These are phyloP conservation scores for Eremothecium sinecaudum DNA, from an alignment of 1,139 yeast species.

Conservation along the genomic window DNA sequence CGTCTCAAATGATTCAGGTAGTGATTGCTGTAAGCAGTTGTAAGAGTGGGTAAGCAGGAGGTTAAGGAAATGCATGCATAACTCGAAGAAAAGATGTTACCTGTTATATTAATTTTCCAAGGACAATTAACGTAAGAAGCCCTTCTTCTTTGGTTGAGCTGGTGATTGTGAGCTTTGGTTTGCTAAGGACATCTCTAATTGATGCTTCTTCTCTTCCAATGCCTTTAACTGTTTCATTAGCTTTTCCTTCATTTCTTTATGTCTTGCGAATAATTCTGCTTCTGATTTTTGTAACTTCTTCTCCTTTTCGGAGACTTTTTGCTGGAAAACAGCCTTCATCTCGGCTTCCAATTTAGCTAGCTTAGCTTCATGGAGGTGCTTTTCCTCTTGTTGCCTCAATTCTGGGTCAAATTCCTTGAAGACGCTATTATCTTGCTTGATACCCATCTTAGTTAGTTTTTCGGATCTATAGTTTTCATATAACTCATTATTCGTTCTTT, in stretches of 20 bases:
- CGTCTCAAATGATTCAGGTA: neutral
- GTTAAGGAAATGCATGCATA: slow-evolving; percentile 1
- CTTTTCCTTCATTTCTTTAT: slow-evolving; percentile 95
- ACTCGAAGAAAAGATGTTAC: too few species aligned
- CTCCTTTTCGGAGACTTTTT: slow-evolving; percentile 93
- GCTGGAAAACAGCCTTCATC: slow-evolving; percentile 95
- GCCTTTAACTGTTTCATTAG: slow-evolving; percentile 78
- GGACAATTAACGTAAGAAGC: slow-evolving; percentile 45
- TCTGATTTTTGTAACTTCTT: slow-evolving; percentile 94
- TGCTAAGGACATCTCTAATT: slow-evolving; percentile 55
- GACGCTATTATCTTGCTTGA: slow-evolving; percentile 84
- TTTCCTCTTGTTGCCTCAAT: slow-evolving; percentile 88
- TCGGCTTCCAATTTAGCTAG: slow-evolving; percentile 91
- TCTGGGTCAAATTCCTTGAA: slow-evolving; percentile 93
- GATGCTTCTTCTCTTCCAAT: slow-evolving; percentile 82
- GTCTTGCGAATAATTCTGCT: slow-evolving; percentile 91
- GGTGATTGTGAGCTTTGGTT: slow-evolving; percentile 37
- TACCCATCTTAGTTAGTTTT: slow-evolving; percentile 73
- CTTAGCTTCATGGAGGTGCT: slow-evolving; percentile 86
- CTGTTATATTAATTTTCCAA: neutral
- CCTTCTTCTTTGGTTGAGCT: slow-evolving; percentile 47
- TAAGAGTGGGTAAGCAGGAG: too few species aligned
- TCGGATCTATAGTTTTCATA: slow-evolving; percentile 88
- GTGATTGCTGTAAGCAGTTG: neutral
- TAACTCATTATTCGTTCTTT: slow-evolving; percentile 62